Conservation (phyloP, 2,329 filamentous ascomycete genomes). For the Sphaerulina vaccinii region DNA sequence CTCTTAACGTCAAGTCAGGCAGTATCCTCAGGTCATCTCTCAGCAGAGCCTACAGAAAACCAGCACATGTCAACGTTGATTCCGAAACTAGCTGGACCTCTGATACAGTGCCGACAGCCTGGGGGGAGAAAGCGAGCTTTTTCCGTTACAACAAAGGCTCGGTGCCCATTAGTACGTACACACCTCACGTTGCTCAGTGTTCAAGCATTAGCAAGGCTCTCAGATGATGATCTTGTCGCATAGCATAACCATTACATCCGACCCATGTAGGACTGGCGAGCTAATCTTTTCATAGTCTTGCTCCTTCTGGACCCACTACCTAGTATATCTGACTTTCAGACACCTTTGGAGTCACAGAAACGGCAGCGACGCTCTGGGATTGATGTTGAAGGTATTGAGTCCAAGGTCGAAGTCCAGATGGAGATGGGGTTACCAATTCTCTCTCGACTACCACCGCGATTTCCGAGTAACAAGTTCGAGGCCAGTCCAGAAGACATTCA, state of each 20-base stretch:
- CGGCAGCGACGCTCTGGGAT: neutral
- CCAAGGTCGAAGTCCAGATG: neutral
- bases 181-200: too few relatives aligned
- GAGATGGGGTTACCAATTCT: conserved; percentile 5
- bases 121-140: conserved; percentile 19
- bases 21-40: neutral
- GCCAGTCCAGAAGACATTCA: neutral
- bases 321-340: neutral
- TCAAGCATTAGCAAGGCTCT: too few relatives aligned
- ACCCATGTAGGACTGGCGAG: too few relatives aligned
- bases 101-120: conserved; percentile 12
- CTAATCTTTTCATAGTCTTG: too few relatives aligned
- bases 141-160: conserved; percentile 9
- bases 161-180: conserved; percentile 5
- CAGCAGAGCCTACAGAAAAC: neutral
- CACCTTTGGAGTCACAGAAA: neutral
- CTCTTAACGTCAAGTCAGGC: conserved; percentile 4
- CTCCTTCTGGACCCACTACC: conserved; percentile 22
- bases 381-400: neutral
- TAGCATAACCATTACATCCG: too few relatives aligned
- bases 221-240: too few relatives aligned
- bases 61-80: neutral
- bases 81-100: neutral
- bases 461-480: conserved; percentile 1
- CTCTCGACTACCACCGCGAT: neutral